Base-by-base conservation (phyloP, 2,329 filamentous ascomycete genomes). In the Sarocladium strictum region DNA sequence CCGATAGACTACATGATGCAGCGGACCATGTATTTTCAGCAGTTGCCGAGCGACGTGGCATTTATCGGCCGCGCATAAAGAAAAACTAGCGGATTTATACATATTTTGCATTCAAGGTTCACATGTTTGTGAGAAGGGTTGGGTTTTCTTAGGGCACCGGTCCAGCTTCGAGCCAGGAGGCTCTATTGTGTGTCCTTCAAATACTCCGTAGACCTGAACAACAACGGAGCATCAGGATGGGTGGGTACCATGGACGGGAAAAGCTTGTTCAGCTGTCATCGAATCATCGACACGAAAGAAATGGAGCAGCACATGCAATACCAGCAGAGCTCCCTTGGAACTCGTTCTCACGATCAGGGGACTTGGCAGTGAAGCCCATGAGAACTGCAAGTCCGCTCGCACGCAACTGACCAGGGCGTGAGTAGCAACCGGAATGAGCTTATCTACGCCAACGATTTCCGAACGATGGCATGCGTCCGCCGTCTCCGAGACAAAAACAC, bases 341-440 rank as follows among this genome's bases (percentile, higher is more conserved):
- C 9, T 15, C 15, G 32, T 40, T 6, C n/a, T 24, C 21, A 24
- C 40, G n/a, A 23, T 19, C 40, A 43, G 21, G 3, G 21, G 10
- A 12, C n/a, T n/a, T n/a, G n/a, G n/a, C n/a, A n/a, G n/a, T n/a
- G n/a, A n/a, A n/a, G n/a, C n/a, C n/a, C n/a, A n/a, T n/a, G n/a
- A n/a, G n/a, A n/a, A n/a, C n/a, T n/a, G n/a, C n/a, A n/a, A n/a
- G n/a, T n/a, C n/a, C n/a, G n/a, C n/a, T n/a, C n/a, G n/a, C n/a
- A n/a, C n/a, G n/a, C n/a, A n/a, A n/a, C n/a, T n/a, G n/a, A n/a
- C n/a, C 40, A 43, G 40, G 21, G 40, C 7, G 29, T 32, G 29
- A n/a, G n/a, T n/a, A 40, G 37, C 21, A 21, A 15, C 40, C 40
- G 40, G 40, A 43, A 43, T 43, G 40, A 43, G 40, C 40, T 43